Percentiles rank a stretch among this genome's conserved stretches.
phyloP scores from a whole-genome alignment of 768 basidiomycete genomes.

The Agaricus blazei region DNA sequence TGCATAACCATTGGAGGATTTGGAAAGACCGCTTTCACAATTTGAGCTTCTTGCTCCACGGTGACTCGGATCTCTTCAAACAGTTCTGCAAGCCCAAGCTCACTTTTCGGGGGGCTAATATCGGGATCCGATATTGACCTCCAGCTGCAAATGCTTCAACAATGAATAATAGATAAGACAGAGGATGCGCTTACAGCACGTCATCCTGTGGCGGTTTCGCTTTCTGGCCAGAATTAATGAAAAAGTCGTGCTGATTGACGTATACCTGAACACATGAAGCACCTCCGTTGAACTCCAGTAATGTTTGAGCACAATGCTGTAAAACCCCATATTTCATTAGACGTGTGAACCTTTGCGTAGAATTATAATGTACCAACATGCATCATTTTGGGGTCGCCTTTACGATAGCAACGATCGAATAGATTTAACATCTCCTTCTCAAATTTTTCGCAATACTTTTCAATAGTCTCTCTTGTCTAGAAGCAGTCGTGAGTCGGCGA shows the following conservation, averaged over 20 bases:
- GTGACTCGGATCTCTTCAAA: conserved; percentile 87
- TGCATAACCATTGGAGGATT: conserved; percentile 96
- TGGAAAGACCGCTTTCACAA: conserved; percentile 98
- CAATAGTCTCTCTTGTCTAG: conserved; percentile 86
- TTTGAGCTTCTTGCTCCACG: conserved; percentile 93
- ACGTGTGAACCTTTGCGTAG: background rate
- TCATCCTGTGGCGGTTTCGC: conserved; percentile 49
- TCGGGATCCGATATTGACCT: conserved; percentile 74
- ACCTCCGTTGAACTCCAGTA: conserved; percentile 97
- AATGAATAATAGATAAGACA: background rate
- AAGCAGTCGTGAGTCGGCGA: background rate
- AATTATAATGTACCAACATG: conserved; percentile 48
- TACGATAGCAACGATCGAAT: conserved; percentile 93
- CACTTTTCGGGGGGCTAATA: conserved; percentile 66
- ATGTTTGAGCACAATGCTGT: conserved; percentile 94
- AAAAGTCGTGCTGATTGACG: conserved; percentile 99
- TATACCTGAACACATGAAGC: conserved; percentile 96
- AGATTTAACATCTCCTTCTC: conserved; percentile 97
- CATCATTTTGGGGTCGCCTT: conserved; percentile 99
- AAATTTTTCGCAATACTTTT: conserved; percentile 97
- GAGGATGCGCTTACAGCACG: conserved; percentile 35
- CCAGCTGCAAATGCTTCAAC: conserved; percentile 56
- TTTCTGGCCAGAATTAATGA: conserved; percentile 87
- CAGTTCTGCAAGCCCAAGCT: conserved; percentile 73
- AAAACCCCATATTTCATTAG: background rate